A percentile compares a stretch with the other conserved stretches of the same genome.
These are phyloP conservation scores for Cladobotryum mycophilum DNA, from an alignment of 2,329 filamentous ascomycete genomes.

Conservation along the genomic window DNA sequence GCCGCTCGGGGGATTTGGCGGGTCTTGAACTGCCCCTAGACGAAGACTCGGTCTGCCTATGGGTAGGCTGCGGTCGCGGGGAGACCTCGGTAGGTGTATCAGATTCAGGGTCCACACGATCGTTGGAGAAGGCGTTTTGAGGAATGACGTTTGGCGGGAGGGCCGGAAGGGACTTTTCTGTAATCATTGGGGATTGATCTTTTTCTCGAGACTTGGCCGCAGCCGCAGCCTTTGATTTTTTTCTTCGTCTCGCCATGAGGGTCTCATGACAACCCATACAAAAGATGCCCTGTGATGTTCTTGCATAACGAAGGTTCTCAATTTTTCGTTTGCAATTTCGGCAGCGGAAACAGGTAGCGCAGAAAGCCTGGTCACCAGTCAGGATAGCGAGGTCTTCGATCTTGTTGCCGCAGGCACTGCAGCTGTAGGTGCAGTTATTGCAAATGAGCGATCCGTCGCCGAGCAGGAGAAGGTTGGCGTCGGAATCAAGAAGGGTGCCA, in stretches of 20 bases:
- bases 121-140: conserved; percentile 54
- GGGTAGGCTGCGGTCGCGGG: conserved; percentile 43
- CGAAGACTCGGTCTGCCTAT: conserved; percentile 47
- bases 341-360: conserved; percentile 93
- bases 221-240: conserved; percentile 68
- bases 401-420: conserved; percentile 92
- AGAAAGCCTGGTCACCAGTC: conserved; percentile 96
- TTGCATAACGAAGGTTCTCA: conserved; percentile 93
- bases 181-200: conserved; percentile 59
- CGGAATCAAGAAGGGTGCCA: conserved; percentile 90
- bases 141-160: conserved; percentile 70
- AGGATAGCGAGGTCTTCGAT: conserved; percentile 97
- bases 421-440: conserved; percentile 99
- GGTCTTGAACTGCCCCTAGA: conserved; percentile 49
- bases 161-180: conserved; percentile 89
- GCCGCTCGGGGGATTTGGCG: conserved; percentile 49
- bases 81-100: conserved; percentile 61
- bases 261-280: conserved; percentile 99
- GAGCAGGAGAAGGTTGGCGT: conserved; percentile 92
- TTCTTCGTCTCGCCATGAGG: conserved; percentile 84
- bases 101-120: conserved; percentile 50
- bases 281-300: conserved; percentile 97
- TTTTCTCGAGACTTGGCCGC: conserved; percentile 56
- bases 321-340: conserved; percentile 98
- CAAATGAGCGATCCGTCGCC: conserved; percentile 97